Conservation (phyloP, 805 yeast genomes). For the Yarrowia keelungensis region DNA sequence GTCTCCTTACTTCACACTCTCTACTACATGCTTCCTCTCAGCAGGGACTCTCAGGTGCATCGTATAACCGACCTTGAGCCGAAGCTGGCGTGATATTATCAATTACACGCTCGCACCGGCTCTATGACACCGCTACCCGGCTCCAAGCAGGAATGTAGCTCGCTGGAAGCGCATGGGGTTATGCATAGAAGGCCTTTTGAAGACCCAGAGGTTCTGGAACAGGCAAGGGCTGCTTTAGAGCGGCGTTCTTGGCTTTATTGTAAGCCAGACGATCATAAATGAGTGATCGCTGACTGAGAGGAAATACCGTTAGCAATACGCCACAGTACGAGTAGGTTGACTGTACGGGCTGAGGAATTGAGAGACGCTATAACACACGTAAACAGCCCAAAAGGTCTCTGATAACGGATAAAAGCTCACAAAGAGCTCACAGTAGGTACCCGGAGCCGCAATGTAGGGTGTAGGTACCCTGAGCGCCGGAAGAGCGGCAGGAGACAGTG, state of each 20-base stretch:
- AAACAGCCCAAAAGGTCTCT: no score
- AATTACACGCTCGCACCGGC: neutral
- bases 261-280: neutral
- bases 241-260: neutral
- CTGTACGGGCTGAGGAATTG: no score
- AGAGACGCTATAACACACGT: no score
- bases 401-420: no score
- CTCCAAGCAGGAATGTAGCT: neutral
- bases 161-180: neutral
- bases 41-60: neutral
- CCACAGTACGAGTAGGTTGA: no score
- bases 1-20: no score
- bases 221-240: slow-evolving; percentile 2
- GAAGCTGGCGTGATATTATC: slow-evolving; percentile 2
- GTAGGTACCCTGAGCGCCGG: neutral
- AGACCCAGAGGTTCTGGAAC: neutral
- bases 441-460: neutral
- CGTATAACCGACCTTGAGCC: neutral
- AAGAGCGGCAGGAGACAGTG: no score
- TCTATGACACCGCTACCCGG: neutral
- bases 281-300: neutral
- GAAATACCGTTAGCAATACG: no score
- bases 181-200: slow-evolving; percentile 4
- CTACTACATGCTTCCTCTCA: neutral
- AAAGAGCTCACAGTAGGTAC: neutral